Conservation (phyloP, 345 rosid species). For the Erysimum cheiranthoides region DNA sequence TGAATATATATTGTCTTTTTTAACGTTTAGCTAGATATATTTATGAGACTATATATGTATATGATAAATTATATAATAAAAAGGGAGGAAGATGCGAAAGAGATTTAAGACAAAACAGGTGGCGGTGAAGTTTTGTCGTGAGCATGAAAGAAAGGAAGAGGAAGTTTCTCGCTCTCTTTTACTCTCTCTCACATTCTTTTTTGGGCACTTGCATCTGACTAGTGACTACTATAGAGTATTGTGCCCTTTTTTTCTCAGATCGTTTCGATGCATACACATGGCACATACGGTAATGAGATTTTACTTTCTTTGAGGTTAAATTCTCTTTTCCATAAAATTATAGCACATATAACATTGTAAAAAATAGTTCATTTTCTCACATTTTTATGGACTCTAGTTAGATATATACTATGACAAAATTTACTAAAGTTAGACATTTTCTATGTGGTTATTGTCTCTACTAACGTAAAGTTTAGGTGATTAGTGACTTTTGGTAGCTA, state of each 20-base stretch:
- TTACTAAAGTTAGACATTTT: too few relatives aligned
- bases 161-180: slow-evolving; percentile 29
- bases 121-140: slow-evolving; percentile 45
- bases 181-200: slow-evolving; percentile 27
- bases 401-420: too few relatives aligned
- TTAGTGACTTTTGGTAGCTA: too few relatives aligned
- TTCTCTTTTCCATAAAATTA: background rate
- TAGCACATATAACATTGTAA: background rate
- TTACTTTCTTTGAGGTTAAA: background rate
- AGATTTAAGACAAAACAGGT: slow-evolving; percentile 36
- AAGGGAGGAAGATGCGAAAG: slow-evolving; percentile 3
- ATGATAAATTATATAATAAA: background rate
- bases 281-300: background rate
- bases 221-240: slow-evolving; percentile 28
- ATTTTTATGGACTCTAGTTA: too few relatives aligned
- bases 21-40: background rate
- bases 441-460: too few relatives aligned
- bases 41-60: too few relatives aligned
- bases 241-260: slow-evolving; percentile 14
- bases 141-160: slow-evolving; percentile 25
- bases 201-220: slow-evolving; percentile 41
- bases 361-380: too few relatives aligned
- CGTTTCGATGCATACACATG: background rate
- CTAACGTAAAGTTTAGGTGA: too few relatives aligned
- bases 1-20: background rate